Evolutionary conservation across 192 early-diverging fungal genomes (phyloP), one percentile per base, ranked within the genome.

Genomic region (Dispira simplex): DNA sequence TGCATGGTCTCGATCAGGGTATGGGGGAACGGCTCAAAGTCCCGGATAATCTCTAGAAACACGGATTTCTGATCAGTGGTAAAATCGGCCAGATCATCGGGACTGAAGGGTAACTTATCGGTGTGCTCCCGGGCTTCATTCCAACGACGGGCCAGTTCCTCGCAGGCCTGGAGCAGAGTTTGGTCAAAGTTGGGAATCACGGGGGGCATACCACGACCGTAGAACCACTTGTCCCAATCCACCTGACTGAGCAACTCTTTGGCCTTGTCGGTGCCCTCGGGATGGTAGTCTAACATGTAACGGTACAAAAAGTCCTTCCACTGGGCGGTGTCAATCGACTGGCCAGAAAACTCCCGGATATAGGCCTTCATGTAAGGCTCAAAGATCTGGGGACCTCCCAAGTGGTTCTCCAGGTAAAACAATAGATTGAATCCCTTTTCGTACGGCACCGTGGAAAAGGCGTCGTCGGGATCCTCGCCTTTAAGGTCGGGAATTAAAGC

Each of bases 351-450:
- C 48, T 83, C 73, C 58, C 78, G 69, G 44, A 98, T 86, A 71
- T 96, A 83, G 8, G 85, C 79, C 63, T 81, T 83, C 76, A 90
- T 77, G 62, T 85, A 95, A 11, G 87, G 86, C 67, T 88, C 93
- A 77, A 98, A 98, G 39, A 90, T 79, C 18, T 76, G 71, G 0
- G 84, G 68, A 5, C 92, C 94, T 27, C 96, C 96, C 44, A 98
- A 73, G 54, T 85, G 67, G 66, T 85, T 79, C 71, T 98, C 95
- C 46, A 98, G 82, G 67, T 93, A 89, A 75, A 89, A 96, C 26
- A 98, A 77, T 53, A 98, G 72, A 71, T 91, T 91, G 68, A 88
- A 97, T 21, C 94, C 96, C 77, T 98, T 98, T 74, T 98, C 95
- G 75, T 98, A 95, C 1, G 95, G 95, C 54, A 91, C 77, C 9